Percentiles rank a stretch among this genome's conserved stretches.
These are phyloP conservation scores for Kluyveromyces lactis DNA, from an alignment of 805 yeast genomes.

Conservation along the genomic window DNA sequence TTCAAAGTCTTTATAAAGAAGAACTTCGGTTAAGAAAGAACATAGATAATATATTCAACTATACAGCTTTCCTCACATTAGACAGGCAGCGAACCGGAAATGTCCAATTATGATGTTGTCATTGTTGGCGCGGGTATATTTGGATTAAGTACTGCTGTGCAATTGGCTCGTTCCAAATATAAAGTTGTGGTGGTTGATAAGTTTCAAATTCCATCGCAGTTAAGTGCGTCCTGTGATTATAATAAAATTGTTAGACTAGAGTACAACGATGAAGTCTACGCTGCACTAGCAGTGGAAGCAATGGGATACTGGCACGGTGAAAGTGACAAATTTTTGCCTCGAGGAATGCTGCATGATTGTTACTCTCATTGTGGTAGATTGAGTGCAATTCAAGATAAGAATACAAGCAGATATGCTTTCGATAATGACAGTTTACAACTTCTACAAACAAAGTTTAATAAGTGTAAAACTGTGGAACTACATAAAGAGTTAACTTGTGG, in stretches of 20 bases:
- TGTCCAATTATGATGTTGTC: constrained; percentile 8
- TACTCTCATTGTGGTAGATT: constrained; percentile 38
- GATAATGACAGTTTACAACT: constrained; percentile 32
- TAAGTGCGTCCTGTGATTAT: constrained; percentile 41
- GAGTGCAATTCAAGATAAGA: constrained; percentile 28
- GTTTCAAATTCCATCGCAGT: constrained; percentile 35
- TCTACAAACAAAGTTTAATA: constrained; percentile 21
- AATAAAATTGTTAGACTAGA: constrained; percentile 44
- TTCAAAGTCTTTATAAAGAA: too few relatives aligned
- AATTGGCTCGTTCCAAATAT: constrained; percentile 26
- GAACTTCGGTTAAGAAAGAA: too few relatives aligned
- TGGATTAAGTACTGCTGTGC: constrained; percentile 38
- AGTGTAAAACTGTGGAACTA: constrained; percentile 20
- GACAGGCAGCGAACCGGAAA: too few relatives aligned
- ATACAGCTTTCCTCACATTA: too few relatives aligned
- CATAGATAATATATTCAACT: too few relatives aligned
- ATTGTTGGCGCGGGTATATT: constrained; percentile 37
- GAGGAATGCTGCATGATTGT: constrained; percentile 9
- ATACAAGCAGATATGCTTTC: constrained; percentile 30
- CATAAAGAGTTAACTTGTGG: constrained; percentile 27
- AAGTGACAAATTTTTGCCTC: constrained; percentile 3
- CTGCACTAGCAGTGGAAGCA: constrained; percentile 39
- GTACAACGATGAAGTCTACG: constrained; percentile 36
- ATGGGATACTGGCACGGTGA: constrained; percentile 30
- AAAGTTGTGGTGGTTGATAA: constrained; percentile 34